Conservation (phyloP, 148 eudicot genomes). For the Heliosperma pusillum region DNA sequence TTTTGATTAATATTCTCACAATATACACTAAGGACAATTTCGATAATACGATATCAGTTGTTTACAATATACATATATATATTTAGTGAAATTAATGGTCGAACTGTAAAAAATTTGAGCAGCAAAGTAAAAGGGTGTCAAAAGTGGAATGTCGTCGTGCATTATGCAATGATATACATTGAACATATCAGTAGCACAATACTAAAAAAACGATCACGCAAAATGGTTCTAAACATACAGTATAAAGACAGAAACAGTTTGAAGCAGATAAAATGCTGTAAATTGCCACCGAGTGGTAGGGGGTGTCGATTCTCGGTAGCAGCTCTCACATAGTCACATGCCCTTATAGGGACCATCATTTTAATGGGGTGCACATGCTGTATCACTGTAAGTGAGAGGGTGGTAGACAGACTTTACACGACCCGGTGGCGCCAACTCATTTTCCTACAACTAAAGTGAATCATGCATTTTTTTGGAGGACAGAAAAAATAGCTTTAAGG, state of each 20-base stretch:
- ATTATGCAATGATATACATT: not conserved
- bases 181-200: not conserved
- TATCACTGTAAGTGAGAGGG: no score
- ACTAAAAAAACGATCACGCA: not conserved
- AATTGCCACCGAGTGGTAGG: not conserved
- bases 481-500: not conserved
- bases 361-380: no score
- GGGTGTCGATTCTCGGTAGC: no score
- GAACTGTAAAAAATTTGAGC: not conserved
- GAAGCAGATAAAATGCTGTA: not conserved
- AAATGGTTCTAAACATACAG: not conserved
- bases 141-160: not conserved
- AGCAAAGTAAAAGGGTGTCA: not conserved
- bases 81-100: not conserved
- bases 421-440: no score
- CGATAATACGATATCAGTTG: not conserved
- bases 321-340: no score
- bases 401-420: no score
- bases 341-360: no score
- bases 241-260: not conserved
- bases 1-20: not conserved
- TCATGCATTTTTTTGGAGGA: not conserved
- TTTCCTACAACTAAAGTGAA: not conserved
- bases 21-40: not conserved
- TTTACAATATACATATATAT: not conserved